These are phyloP conservation scores for Posidonia australis DNA, from an alignment of 106 monocot genomes.

Conservation along the genomic window DNA sequence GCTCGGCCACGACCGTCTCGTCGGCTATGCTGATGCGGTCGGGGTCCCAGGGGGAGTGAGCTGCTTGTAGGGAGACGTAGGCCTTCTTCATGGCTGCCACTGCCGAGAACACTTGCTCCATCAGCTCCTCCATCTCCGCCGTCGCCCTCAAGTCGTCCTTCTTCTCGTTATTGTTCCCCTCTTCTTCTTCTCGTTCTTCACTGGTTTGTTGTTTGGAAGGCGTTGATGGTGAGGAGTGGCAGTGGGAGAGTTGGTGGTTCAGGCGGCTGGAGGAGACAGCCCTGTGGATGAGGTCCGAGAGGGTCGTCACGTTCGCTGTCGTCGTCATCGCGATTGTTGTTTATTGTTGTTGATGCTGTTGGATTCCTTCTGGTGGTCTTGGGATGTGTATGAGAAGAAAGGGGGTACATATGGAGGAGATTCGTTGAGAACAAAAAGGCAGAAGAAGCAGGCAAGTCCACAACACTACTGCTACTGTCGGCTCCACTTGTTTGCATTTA, in stretches of 20 bases:
- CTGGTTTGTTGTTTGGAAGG: background rate
- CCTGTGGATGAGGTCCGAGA: constrained; percentile 72
- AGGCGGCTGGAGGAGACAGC: constrained; percentile 64
- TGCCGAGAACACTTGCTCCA: constrained; percentile 64
- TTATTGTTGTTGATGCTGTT: too few species aligned
- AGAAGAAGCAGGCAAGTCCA: too few species aligned
- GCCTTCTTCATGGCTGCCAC: constrained; percentile 61
- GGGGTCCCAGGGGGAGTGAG: constrained; percentile 88
- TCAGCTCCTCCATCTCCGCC: constrained; percentile 36
- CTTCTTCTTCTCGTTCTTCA: constrained; percentile 8
- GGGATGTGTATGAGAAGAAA: too few species aligned
- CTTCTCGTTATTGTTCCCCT: constrained; percentile 11
- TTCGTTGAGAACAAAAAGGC: too few species aligned
- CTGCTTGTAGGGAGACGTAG: constrained; percentile 60
- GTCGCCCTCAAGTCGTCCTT: background rate
- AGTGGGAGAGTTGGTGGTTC: constrained; percentile 22
- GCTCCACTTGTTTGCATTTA: too few species aligned
- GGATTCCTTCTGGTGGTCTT: too few species aligned
- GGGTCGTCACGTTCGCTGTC: constrained; percentile 30
- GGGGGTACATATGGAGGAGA: too few species aligned
- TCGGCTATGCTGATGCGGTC: constrained; percentile 65
- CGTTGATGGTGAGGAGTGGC: background rate
- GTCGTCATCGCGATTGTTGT: constrained; percentile 4
- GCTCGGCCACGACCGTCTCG: constrained; percentile 63
- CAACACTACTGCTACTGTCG: too few species aligned